Percentiles rank a stretch among this genome's conserved stretches.
Conservation (phyloP, 768 basidiomycete species). For the Lyophyllum semitale region DNA sequence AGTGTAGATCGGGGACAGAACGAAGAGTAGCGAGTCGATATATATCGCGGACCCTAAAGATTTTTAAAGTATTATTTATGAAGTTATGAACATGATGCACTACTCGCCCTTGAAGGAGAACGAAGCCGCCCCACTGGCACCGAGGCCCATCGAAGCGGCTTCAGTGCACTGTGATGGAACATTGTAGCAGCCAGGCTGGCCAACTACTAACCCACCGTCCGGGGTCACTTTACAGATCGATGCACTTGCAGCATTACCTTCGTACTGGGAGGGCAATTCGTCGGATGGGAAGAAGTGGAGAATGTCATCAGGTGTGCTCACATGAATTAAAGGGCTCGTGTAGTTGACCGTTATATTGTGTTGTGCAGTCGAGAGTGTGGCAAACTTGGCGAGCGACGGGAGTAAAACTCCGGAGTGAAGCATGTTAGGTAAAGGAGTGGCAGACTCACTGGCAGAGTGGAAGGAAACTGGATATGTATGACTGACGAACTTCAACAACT, state of each 20-base stretch:
- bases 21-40: constrained; percentile 21
- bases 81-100: neutral
- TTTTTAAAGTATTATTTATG: no score
- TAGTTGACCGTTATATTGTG: constrained; percentile 21
- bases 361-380: neutral
- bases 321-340: constrained; percentile 21
- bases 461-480: no score
- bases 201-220: constrained; percentile 4
- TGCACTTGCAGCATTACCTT: constrained; percentile 15
- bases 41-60: constrained; percentile 26
- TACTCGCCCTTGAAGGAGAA: constrained; percentile 25
- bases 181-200: constrained; percentile 22
- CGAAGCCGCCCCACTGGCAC: constrained; percentile 18
- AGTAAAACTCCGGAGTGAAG: neutral
- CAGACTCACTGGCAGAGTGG: no score
- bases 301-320: neutral
- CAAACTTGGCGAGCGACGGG: neutral
- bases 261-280: constrained; percentile 8
- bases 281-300: neutral
- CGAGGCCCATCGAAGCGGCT: constrained; percentile 20
- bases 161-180: constrained; percentile 18
- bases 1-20: constrained; percentile 22
- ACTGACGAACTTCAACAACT: no score
- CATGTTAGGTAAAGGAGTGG: neutral
- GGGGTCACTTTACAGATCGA: constrained; percentile 7